Evolutionary conservation across 306 rosid species (phyloP), one percentile per base, ranked within the genome.

Genomic region (Lupinus albus): DNA sequence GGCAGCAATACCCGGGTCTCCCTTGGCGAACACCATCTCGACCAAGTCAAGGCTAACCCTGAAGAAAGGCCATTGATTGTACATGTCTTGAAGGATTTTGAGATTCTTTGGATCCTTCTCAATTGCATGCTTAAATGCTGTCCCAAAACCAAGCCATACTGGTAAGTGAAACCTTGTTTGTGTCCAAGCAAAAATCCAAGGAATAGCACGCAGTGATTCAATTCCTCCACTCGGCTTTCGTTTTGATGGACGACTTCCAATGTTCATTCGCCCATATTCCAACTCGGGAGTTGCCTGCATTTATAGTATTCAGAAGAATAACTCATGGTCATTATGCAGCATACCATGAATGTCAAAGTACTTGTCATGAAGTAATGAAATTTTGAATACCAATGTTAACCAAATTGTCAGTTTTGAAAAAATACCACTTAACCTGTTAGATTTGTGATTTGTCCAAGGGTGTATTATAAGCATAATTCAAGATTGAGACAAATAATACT

Each of bases 171-270:
- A 94, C 84, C 99, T 90, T 35, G 97, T 94, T 67, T 94, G 99
- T 4, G 99, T 94, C 99, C 99, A 94, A 10, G 99, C 99, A 61
- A 94, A 94, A 62, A 94, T 94, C 99, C 99, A 94, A 39, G 99
- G 99, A 80, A 94, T 94, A 35, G 99, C 99, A 4, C 99, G 94
- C 4, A 94, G 97, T 8, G 99, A 94, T 70, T 94, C 99, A 0
- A 94, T 94, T 59, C 99, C 99, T 70, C 99, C 99, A 55, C 99
- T 94, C 4, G 99, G 99, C 88, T 88, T 94, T 71, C 99, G 76
- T 48, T 94, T 94, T 7, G 99, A 82, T 38, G 99, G 99, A 74
- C 99, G 99, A 67, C 99, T 94, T 14, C 99, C 99, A 62, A 94
- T 94, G 80, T 94, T 94, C 99, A 94, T 94, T 58, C 97, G 76